Percentiles rank a stretch among this genome's conserved stretches.
Evolutionary conservation across 2,329 filamentous ascomycete genomes (phyloP).

Genomic region (Plectosphaerella sp.): DNA sequence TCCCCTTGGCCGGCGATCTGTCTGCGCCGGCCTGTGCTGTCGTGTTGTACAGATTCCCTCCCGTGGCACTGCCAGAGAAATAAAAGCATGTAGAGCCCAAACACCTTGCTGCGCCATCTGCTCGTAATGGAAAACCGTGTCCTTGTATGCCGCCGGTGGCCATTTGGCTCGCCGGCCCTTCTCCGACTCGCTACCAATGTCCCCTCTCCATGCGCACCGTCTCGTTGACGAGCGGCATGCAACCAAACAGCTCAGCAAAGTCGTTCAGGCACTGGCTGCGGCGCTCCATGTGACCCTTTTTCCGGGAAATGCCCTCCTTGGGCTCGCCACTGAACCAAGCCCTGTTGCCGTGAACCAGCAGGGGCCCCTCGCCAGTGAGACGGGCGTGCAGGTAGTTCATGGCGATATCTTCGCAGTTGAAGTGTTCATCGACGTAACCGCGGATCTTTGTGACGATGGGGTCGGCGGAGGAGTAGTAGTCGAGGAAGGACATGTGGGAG

Average conservation of each 20-base stretch:
- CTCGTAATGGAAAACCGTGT: too few species aligned
- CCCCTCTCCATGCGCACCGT: background rate
- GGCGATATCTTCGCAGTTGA: slow-evolving; percentile 37
- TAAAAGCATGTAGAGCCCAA: too few species aligned
- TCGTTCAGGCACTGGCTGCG: slow-evolving; percentile 29
- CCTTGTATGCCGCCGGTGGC: too few species aligned
- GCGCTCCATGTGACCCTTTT: slow-evolving; percentile 24
- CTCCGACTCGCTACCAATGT: background rate
- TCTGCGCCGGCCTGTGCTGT: too few species aligned
- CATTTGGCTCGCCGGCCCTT: too few species aligned
- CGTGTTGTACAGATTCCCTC: too few species aligned
- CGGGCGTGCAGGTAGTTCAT: slow-evolving; percentile 29
- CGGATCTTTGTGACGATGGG: slow-evolving; percentile 23
- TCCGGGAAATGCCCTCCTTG: slow-evolving; percentile 24
- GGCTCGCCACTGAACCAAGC: slow-evolving; percentile 26
- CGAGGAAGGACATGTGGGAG: slow-evolving; percentile 30
- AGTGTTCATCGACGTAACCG: slow-evolving; percentile 28
- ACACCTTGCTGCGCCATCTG: too few species aligned
- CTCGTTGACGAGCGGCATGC: slow-evolving; percentile 22
- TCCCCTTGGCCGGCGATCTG: too few species aligned
- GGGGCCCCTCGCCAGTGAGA: slow-evolving; percentile 26
- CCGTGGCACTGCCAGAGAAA: too few species aligned
- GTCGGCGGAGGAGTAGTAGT: slow-evolving; percentile 32
- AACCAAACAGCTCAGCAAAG: slow-evolving; percentile 26
- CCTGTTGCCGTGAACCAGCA: slow-evolving; percentile 27